Evolutionary conservation across 1,139 yeast genomes (phyloP).

Genomic region (Sugiyamaella sp.): DNA sequence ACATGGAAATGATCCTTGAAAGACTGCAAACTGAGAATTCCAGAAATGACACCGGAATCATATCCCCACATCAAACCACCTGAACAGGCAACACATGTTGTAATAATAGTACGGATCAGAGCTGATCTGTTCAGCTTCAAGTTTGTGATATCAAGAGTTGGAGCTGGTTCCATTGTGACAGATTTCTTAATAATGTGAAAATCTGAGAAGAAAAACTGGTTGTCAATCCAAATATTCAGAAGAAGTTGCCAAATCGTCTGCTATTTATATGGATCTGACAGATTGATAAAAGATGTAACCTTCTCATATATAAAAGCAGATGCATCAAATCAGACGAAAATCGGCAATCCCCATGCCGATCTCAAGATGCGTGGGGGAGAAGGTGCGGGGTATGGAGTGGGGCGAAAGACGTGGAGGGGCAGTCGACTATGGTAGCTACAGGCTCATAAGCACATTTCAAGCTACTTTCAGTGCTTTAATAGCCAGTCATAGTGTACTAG

Average conservation of each 20-base stretch:
- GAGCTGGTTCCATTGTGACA: constrained; percentile 4
- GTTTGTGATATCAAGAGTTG: constrained; percentile 14
- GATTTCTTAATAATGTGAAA: background rate
- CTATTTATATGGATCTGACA: constrained; percentile 6
- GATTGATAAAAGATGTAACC: background rate
- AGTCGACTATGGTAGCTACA: no score
- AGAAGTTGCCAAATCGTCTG: background rate
- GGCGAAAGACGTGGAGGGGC: background rate
- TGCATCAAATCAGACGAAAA: background rate
- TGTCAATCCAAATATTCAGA: background rate
- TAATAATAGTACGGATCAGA: constrained; percentile 22
- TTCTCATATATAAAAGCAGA: background rate
- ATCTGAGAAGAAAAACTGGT: background rate
- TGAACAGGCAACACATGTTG: constrained; percentile 36
- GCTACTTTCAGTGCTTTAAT: no score
- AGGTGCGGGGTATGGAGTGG: constrained; percentile 1
- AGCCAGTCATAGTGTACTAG: no score
- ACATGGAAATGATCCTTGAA: constrained; percentile 51
- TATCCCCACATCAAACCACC: constrained; percentile 43
- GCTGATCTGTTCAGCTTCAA: constrained; percentile 19
- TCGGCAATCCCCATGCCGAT: constrained; percentile 3
- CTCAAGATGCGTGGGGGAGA: constrained; percentile 9
- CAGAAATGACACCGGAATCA: constrained; percentile 57
- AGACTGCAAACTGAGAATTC: constrained; percentile 58
- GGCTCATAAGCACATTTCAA: no score